These are phyloP conservation scores for Pezicula radicicola DNA, from an alignment of 2,329 filamentous ascomycete genomes.

Conservation along the genomic window DNA sequence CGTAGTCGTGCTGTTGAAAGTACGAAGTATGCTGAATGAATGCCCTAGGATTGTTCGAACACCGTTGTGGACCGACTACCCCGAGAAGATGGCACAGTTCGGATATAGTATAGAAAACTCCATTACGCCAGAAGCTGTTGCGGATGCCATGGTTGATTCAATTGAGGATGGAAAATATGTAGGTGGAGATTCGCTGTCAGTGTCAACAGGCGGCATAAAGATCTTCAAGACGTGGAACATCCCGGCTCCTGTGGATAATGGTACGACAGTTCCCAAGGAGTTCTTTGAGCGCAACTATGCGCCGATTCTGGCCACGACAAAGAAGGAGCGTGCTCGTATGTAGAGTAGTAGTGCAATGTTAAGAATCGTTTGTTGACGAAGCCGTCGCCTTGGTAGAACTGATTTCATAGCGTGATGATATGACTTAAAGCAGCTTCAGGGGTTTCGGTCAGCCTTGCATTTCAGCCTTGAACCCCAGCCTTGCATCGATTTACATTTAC, in stretches of 20 bases:
- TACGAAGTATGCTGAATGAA: not conserved
- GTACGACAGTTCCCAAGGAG: slow-evolving; percentile 3
- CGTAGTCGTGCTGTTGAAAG: not conserved
- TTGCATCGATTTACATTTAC: not conserved
- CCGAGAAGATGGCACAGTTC: slow-evolving; percentile 11
- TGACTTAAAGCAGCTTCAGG: no score
- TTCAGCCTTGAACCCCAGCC: not conserved
- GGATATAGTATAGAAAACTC: slow-evolving; percentile 1
- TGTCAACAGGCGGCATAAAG: not conserved
- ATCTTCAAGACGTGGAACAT: slow-evolving; percentile 11
- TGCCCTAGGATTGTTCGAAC: slow-evolving; percentile 9
- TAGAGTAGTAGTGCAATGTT: not conserved
- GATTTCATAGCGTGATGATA: no score
- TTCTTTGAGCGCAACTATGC: slow-evolving; percentile 5
- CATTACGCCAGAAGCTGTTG: slow-evolving; percentile 7
- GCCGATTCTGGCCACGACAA: slow-evolving; percentile 4
- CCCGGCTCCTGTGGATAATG: not conserved
- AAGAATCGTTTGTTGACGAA: no score
- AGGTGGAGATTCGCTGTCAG: slow-evolving; percentile 7
- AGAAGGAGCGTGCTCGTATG: slow-evolving; percentile 1
- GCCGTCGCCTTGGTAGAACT: no score
- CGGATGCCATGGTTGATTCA: slow-evolving; percentile 6
- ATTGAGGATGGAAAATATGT: slow-evolving; percentile 5
- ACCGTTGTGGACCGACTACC: slow-evolving; percentile 12
- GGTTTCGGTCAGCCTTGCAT: not conserved